phyloP scores from a whole-genome alignment of 129 eudicot species.

The Centella asiatica region DNA sequence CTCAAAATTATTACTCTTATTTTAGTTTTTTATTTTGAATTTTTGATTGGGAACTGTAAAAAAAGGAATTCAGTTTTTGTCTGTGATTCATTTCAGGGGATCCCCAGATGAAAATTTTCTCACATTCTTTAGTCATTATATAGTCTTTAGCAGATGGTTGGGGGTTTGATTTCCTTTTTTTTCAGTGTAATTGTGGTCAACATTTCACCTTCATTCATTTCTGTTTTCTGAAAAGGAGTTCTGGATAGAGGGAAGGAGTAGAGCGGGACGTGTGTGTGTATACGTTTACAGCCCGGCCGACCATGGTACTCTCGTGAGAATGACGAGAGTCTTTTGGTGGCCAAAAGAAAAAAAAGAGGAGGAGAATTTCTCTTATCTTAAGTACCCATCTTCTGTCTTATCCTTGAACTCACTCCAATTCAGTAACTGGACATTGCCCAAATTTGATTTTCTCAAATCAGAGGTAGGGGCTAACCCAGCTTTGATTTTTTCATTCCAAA shows the following conservation, averaged over 20 bases:
- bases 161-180: too few relatives aligned
- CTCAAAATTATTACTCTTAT: neutral
- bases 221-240: slow-evolving; percentile 34
- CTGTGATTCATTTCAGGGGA: slow-evolving; percentile 17
- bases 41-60: neutral
- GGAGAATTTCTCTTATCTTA: slow-evolving; percentile 34
- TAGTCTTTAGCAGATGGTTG: too few relatives aligned
- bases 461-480: slow-evolving; percentile 8
- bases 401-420: slow-evolving; percentile 25
- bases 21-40: neutral
- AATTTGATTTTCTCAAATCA: neutral
- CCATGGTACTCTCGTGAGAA: slow-evolving; percentile 89
- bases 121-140: neutral
- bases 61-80: slow-evolving; percentile 3
- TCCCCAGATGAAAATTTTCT: slow-evolving; percentile 28
- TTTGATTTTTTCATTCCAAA: too few relatives aligned
- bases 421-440: too few relatives aligned
- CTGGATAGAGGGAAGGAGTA: slow-evolving; percentile 25
- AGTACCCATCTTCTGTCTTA: slow-evolving; percentile 35
- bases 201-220: slow-evolving; percentile 20
- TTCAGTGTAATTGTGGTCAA: too few relatives aligned
- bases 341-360: slow-evolving; percentile 26
- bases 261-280: slow-evolving; percentile 18
- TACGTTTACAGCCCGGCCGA: slow-evolving; percentile 40
- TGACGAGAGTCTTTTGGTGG: slow-evolving; percentile 59